Evolutionary conservation across 768 basidiomycete species (phyloP).

Genomic region (Lactifluus echinatus): DNA sequence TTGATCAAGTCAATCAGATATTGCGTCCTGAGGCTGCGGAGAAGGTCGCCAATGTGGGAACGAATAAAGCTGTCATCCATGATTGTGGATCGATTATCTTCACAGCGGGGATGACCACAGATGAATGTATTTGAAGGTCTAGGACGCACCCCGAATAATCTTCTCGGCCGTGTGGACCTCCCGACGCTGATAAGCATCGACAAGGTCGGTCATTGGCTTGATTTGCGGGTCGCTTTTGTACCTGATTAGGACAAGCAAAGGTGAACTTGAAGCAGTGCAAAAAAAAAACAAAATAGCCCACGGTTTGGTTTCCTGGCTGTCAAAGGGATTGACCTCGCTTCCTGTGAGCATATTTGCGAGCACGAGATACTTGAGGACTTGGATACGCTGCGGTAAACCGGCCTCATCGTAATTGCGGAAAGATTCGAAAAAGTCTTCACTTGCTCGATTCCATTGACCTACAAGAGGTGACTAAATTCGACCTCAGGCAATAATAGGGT

Average conservation of each 20-base stretch:
- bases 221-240: slow-evolving; percentile 97
- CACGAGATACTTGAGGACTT: slow-evolving; percentile 97
- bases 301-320: slow-evolving; percentile 99
- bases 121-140: background rate
- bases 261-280: background rate
- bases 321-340: slow-evolving; percentile 97
- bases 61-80: slow-evolving; percentile 95
- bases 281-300: slow-evolving; percentile 42
- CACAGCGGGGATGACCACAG: background rate
- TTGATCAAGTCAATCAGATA: slow-evolving; percentile 98
- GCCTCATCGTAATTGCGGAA: slow-evolving; percentile 99
- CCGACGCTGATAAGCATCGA: slow-evolving; percentile 91
- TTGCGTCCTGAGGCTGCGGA: slow-evolving; percentile 89
- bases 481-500: background rate
- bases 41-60: slow-evolving; percentile 91
- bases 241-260: slow-evolving; percentile 31
- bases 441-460: slow-evolving; percentile 96
- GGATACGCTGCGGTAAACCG: slow-evolving; percentile 91
- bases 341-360: slow-evolving; percentile 97
- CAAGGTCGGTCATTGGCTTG: slow-evolving; percentile 95
- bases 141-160: slow-evolving; percentile 68
- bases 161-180: slow-evolving; percentile 98
- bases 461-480: slow-evolving; percentile 2
- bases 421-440: slow-evolving; percentile 97
- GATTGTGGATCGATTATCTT: slow-evolving; percentile 91